Conservation (phyloP, 495 filamentous ascomycete species). For the Chaetomium fimeti region DNA sequence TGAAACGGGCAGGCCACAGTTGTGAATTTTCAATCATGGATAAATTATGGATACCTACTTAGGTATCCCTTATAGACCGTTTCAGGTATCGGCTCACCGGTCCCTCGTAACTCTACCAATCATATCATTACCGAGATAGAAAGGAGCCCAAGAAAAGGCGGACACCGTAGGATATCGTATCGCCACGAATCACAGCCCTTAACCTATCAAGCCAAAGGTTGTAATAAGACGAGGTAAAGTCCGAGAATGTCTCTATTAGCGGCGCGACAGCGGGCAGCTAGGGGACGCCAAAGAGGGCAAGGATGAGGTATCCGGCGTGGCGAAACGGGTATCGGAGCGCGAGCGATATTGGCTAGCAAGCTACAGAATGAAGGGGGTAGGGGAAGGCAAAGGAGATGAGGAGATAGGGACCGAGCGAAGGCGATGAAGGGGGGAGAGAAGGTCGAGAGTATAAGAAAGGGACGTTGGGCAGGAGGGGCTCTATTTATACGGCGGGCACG, state of each 20-base stretch:
- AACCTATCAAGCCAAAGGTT: slow-evolving; percentile 10
- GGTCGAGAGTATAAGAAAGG: slow-evolving; percentile 23
- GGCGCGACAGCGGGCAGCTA: slow-evolving; percentile 18
- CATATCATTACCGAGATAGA: background rate
- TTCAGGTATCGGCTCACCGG: background rate
- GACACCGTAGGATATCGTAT: background rate
- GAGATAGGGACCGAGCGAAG: slow-evolving; percentile 20
- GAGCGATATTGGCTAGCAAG: slow-evolving; percentile 13
- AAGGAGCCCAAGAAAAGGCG: background rate
- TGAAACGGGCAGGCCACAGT: no score
- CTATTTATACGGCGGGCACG: slow-evolving; percentile 21
- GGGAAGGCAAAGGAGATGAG: slow-evolving; percentile 8
- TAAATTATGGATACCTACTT: no score
- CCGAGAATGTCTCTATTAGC: slow-evolving; percentile 13
- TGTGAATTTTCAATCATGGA: no score
- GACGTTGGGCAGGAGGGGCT: slow-evolving; percentile 23
- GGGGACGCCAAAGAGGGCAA: slow-evolving; percentile 20
- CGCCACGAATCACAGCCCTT: slow-evolving; percentile 14
- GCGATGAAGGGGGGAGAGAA: slow-evolving; percentile 19
- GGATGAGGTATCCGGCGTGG: slow-evolving; percentile 15
- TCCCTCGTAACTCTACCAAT: slow-evolving; percentile 9
- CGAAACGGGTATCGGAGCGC: slow-evolving; percentile 23
- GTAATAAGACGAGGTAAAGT: no score
- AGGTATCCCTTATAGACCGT: no score
- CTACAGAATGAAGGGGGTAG: slow-evolving; percentile 1